phyloP scores from a whole-genome alignment of 352 stramenopile genomes.

The Globisporangium paddicum region DNA sequence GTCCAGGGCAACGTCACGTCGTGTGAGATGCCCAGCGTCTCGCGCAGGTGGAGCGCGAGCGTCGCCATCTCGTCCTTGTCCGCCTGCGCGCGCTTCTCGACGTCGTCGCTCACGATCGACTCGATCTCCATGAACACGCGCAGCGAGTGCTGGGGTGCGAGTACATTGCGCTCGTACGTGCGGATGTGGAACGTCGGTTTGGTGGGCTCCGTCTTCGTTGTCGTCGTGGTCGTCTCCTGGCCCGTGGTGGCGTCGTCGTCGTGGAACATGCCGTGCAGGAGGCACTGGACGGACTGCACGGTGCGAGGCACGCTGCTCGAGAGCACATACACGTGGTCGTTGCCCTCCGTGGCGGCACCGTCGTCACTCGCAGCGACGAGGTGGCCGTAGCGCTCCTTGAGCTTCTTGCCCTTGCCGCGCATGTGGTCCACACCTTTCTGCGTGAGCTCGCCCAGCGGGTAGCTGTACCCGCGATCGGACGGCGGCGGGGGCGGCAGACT shows the following conservation, averaged over 20 bases:
- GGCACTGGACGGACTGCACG: constrained; percentile 73
- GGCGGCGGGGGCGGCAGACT: constrained; percentile 37
- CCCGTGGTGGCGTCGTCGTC: constrained; percentile 15
- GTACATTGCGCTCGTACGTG: constrained; percentile 60
- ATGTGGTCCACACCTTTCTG: constrained; percentile 68
- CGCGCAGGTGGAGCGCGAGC: constrained; percentile 28
- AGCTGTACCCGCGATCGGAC: constrained; percentile 31
- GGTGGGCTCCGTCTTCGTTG: background rate
- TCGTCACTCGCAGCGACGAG: constrained; percentile 17
- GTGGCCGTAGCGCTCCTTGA: constrained; percentile 42
- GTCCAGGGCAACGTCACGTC: constrained; percentile 66
- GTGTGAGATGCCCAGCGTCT: constrained; percentile 38
- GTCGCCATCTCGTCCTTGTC: constrained; percentile 32
- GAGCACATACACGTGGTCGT: constrained; percentile 65
- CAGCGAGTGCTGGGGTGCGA: constrained; percentile 53
- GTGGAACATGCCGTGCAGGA: constrained; percentile 70
- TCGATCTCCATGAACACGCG: constrained; percentile 76
- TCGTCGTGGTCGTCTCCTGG: background rate
- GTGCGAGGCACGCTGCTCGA: constrained; percentile 72
- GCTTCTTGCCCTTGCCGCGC: constrained; percentile 44
- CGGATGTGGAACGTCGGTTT: constrained; percentile 47
- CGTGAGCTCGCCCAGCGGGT: constrained; percentile 57
- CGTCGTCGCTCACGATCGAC: constrained; percentile 50
- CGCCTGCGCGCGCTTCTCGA: constrained; percentile 19
- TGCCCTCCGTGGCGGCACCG: constrained; percentile 10